Conservation (phyloP, 1,284 basidiomycete species). For the Polyporus tsugae region DNA sequence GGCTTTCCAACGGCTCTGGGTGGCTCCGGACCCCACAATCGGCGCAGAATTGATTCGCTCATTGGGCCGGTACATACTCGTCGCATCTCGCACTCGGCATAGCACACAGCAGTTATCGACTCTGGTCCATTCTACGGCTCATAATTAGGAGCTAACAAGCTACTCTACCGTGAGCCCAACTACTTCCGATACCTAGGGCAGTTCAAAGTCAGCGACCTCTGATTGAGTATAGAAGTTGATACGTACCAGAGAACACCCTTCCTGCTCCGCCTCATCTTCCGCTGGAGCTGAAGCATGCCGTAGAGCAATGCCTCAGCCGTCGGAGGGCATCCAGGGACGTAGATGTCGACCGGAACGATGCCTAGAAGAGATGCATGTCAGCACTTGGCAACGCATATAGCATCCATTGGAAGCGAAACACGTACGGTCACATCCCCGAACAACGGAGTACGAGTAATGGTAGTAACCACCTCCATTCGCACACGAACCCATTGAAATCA, state of each 20-base stretch:
- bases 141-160: conserved; percentile 10
- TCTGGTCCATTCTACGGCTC: conserved; percentile 23
- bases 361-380: conserved; percentile 49
- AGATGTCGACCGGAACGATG: conserved; percentile 98
- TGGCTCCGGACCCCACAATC: conserved; percentile 16
- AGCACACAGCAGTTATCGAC: neutral
- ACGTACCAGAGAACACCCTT: conserved; percentile 91
- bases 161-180: conserved; percentile 28
- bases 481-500: conserved; percentile 99
- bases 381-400: conserved; percentile 12
- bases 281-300: conserved; percentile 95
- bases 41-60: conserved; percentile 4
- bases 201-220: conserved; percentile 22
- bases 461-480: conserved; percentile 99
- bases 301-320: conserved; percentile 95
- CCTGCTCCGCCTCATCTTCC: conserved; percentile 94
- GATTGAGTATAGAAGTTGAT: neutral
- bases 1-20: neutral
- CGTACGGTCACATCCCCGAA: conserved; percentile 97
- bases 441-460: conserved; percentile 98
- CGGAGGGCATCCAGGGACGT: conserved; percentile 95
- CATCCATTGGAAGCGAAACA: conserved; percentile 29
- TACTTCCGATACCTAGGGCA: conserved; percentile 39
- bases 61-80: no score
- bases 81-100: neutral